Evolutionary conservation across 2,329 filamentous ascomycete species (phyloP), one percentile per base, ranked within the genome.

Genomic region (Thelonectria blattea): DNA sequence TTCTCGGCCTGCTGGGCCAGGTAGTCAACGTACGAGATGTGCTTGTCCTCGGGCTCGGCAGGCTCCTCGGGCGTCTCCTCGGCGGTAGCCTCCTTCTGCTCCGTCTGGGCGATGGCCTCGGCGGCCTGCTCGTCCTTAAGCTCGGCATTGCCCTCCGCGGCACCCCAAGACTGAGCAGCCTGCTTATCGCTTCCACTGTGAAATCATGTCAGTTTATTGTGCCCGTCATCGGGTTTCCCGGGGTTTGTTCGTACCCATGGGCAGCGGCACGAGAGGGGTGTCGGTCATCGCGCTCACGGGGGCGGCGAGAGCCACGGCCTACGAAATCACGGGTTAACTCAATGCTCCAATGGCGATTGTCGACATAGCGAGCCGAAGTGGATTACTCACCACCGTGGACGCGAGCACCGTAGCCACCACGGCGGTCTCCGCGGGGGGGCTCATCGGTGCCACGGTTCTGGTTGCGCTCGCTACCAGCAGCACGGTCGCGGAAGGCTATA

Each of bases 121-220:
- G 91, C 95, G 71, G 90, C 92, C 80, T 92, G 87, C 85, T 98
- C 95, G 73, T 98, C 95, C 75, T 91, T 91, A 81, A 91, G 88
- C 81, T 96, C 92, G 74, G 90, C 90, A 65, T 89, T 83, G 73
- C 93, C 95, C 75, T 92, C 90, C 71, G 85, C 85, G 74, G 87
- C 89, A 72, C 94, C 95, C 93, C 94, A 98, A 72, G 91, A 91
- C 79, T 94, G 91, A 74, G 88, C 91, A 76, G 90, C 88, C 80
- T 94, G 90, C 87, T 96, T 96, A 72, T 92, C 90, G 74, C 91
- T 90, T 67, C 91, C 90, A 73, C 91, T 92, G 57, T 32, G 61
- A 67, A 71, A 30, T 30, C 65, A 62, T 3, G 58, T 72, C 47
- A 71, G 69, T 41, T 64, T 52, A 52, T 34, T 17, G 20, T 32